Conservation (phyloP, 2,329 filamentous ascomycete genomes). For the Alternaria angustiovoidea region DNA sequence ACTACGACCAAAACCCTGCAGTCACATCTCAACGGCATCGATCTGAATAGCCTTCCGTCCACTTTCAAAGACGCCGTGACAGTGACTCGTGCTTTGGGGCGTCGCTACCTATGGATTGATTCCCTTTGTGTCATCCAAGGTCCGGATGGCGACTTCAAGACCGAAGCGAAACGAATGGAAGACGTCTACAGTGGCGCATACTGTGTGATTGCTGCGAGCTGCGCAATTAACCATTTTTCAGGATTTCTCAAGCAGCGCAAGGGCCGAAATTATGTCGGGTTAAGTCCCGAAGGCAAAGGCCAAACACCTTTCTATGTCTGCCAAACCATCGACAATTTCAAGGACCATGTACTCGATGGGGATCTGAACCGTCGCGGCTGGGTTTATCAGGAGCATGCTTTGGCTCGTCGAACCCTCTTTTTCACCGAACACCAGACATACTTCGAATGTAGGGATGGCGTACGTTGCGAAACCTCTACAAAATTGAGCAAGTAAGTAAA, state of each 20-base stretch:
- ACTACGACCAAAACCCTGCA: conserved; percentile 11
- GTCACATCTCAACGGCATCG: not conserved
- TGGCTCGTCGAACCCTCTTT: conserved; percentile 37
- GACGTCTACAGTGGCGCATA: conserved; percentile 34
- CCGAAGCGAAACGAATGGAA: conserved; percentile 33
- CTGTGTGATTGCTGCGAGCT: conserved; percentile 33
- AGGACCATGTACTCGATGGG: conserved; percentile 25
- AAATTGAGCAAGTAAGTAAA: conserved; percentile 27
- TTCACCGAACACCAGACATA: conserved; percentile 37
- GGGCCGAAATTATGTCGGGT: not conserved
- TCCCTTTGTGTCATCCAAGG: conserved; percentile 38
- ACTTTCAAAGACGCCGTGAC: conserved; percentile 33
- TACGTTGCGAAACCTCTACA: conserved; percentile 30
- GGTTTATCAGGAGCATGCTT: conserved; percentile 38
- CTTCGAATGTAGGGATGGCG: conserved; percentile 34
- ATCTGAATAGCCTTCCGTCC: conserved; percentile 10
- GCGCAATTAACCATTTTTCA: conserved; percentile 11
- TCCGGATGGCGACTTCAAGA: conserved; percentile 26
- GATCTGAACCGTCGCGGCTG: conserved; percentile 32
- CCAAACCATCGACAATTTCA: conserved; percentile 34
- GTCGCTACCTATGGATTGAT: conserved; percentile 42
- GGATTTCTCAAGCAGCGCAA: conserved; percentile 23
- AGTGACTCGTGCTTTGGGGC: conserved; percentile 23
- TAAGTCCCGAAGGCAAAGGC: not conserved
- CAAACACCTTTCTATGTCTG: conserved; percentile 17